Evolutionary conservation across 768 basidiomycete genomes (phyloP).

Genomic region (Amanita pseudoporphyria): DNA sequence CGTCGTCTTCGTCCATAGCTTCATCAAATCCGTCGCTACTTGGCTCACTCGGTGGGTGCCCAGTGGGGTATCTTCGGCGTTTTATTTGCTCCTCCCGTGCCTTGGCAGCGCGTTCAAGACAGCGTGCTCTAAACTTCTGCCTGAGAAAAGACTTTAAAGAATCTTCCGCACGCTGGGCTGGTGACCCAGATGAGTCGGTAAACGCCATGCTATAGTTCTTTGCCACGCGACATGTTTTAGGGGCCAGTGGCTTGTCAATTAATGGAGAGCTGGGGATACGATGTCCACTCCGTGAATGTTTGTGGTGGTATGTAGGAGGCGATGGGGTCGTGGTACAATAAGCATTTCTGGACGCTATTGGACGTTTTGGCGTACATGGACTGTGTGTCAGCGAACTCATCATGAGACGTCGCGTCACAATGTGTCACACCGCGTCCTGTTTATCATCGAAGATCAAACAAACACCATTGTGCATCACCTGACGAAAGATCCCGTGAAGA

Average conservation of each 20-base stretch:
- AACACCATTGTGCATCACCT: too few species aligned
- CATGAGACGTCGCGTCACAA: not conserved
- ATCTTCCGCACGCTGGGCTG: conserved; percentile 21
- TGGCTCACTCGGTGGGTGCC: conserved; percentile 18
- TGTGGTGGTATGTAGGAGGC: not conserved
- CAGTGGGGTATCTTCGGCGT: conserved; percentile 21
- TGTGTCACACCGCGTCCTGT: not conserved
- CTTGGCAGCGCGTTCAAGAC: conserved; percentile 50
- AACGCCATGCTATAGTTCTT: not conserved
- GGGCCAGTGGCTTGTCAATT: not conserved
- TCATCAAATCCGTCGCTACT: conserved; percentile 43
- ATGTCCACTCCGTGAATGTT: not conserved
- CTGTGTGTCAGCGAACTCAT: not conserved
- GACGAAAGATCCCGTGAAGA: too few species aligned
- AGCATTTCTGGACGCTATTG: not conserved
- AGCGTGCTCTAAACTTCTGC: conserved; percentile 51
- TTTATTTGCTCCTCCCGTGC: conserved; percentile 42
- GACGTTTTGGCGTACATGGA: conserved; percentile 6
- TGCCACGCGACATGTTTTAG: not conserved
- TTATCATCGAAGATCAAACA: too few species aligned
- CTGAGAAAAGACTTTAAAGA: conserved; percentile 47
- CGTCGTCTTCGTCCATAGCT: conserved; percentile 42
- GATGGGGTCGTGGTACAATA: not conserved
- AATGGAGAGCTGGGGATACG: not conserved
- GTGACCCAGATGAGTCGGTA: not conserved